These are phyloP conservation scores for Penicillium verrucosum DNA, from an alignment of 2,329 filamentous ascomycete genomes.

Conservation along the genomic window DNA sequence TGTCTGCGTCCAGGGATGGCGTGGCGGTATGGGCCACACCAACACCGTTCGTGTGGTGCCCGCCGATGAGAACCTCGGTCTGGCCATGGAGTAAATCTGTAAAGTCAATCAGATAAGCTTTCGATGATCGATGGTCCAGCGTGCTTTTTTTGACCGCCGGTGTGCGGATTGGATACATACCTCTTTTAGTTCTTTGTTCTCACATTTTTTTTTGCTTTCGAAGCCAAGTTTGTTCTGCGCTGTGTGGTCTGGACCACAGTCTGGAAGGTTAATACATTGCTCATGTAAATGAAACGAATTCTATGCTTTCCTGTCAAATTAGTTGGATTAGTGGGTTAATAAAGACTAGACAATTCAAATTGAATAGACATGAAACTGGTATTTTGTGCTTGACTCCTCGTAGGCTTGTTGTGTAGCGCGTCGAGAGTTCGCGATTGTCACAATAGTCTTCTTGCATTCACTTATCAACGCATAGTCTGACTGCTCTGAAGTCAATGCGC, in stretches of 20 bases:
- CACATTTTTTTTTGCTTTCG: constrained; percentile 6
- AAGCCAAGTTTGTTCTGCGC: constrained; percentile 19
- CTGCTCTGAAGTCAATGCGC: not conserved
- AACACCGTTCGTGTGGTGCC: constrained; percentile 58
- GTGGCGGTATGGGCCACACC: constrained; percentile 65
- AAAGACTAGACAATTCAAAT: not conserved
- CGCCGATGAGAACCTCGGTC: constrained; percentile 46
- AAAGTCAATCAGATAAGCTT: constrained; percentile 6
- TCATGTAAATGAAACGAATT: constrained; percentile 31
- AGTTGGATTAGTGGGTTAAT: not conserved
- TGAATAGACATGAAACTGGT: constrained; percentile 7
- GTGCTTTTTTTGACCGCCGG: constrained; percentile 17
- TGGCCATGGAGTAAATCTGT: constrained; percentile 32
- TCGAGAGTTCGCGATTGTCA: not conserved
- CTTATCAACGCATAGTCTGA: not conserved
- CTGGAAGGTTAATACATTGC: constrained; percentile 30
- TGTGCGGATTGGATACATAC: constrained; percentile 26
- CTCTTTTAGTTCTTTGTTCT: constrained; percentile 14
- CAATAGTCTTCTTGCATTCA: not conserved
- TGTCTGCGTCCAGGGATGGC: constrained; percentile 66
- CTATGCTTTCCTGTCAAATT: constrained; percentile 1
- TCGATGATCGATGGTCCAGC: constrained; percentile 7
- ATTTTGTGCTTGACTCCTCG: not conserved
- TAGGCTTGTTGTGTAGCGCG: not conserved
- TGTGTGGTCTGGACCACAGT: constrained; percentile 24